Evolutionary conservation across 768 basidiomycete genomes (phyloP).

Genomic region (Boletus patriciae): DNA sequence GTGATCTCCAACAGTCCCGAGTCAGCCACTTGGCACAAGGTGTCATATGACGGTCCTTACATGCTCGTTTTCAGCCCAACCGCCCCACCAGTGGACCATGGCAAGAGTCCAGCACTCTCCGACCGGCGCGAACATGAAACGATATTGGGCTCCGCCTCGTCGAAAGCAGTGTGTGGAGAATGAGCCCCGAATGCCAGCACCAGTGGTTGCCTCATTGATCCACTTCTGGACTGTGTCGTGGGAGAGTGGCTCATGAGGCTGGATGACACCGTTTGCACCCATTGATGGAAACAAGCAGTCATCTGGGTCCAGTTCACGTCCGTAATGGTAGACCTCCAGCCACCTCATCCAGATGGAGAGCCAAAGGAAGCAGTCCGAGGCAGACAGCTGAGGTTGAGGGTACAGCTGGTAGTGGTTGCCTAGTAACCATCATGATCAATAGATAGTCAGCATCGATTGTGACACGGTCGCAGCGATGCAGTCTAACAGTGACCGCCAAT

Average conservation of each 20-base stretch:
- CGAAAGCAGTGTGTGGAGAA: constrained; percentile 1
- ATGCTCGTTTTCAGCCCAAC: constrained; percentile 41
- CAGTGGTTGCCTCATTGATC: neutral
- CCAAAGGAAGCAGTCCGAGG: neutral
- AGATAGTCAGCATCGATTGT: too few relatives aligned
- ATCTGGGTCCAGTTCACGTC: neutral
- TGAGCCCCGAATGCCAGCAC: neutral
- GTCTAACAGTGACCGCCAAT: too few relatives aligned
- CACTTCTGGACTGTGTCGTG: neutral
- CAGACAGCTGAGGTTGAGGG: neutral
- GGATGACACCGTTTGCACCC: neutral
- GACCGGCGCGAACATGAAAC: constrained; percentile 39
- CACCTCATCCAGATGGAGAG: neutral
- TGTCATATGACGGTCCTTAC: too few relatives aligned
- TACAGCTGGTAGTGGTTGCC: neutral
- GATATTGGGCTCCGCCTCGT: constrained; percentile 18
- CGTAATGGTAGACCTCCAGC: neutral
- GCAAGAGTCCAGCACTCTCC: constrained; percentile 37
- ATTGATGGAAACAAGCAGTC: neutral
- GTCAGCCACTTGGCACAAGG: too few relatives aligned
- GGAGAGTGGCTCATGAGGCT: neutral
- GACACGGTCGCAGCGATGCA: too few relatives aligned
- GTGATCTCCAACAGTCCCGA: too few relatives aligned
- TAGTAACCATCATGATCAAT: too few relatives aligned
- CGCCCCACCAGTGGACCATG: constrained; percentile 40